Evolutionary conservation across 1,284 basidiomycete species (phyloP), one percentile per base, ranked within the genome.

Genomic region (Tetrapyrgos nigripes): DNA sequence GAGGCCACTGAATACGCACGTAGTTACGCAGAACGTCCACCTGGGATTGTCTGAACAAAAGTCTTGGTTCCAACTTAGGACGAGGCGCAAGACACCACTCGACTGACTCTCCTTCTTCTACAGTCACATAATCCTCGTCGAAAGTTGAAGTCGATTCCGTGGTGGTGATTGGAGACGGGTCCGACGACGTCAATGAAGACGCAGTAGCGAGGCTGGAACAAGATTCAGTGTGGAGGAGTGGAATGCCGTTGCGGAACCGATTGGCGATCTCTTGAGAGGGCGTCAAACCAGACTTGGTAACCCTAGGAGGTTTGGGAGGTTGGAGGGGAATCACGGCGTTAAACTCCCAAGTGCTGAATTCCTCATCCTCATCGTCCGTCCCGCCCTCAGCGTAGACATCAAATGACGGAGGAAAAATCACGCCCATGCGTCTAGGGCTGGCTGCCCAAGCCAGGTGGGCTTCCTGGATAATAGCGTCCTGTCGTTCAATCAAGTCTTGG

Each of bases 241-340:
- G 63, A 54, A 73, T 65, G 14, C 72, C 70, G 13, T 75, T 73
- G 40, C 76, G 76, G 63, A 79, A 79, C 44, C 68, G 66, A 53
- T 68, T 61, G 45, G 67, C 68, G 3, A 80, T 71, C 54, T 76
- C 73, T 59, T 82, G 78, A 31, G 72, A 80, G 56, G 58, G 50
- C 55, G 54, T 35, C 3, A 50, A 43, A 17, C 44, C 46, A 51
- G 55, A 43, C 26, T 57, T 45, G 14, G 47, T 26, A 21, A 57
- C 61, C 21, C 63, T 63, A 55, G 68, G 70, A 5, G 68, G 60
- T 60, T 63, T 50, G 62, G 61, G n/a, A 68, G 68, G 19, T 58
- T 61, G 5, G 66, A 61, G 4, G 62, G 63, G 54, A 9, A 35
- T 44, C 65, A 73, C 66, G 31, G 72, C 70, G 31, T 66, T 67